These are phyloP conservation scores for Gigaspora rosea DNA, from an alignment of 192 early-diverging fungal species.

Conservation along the genomic window DNA sequence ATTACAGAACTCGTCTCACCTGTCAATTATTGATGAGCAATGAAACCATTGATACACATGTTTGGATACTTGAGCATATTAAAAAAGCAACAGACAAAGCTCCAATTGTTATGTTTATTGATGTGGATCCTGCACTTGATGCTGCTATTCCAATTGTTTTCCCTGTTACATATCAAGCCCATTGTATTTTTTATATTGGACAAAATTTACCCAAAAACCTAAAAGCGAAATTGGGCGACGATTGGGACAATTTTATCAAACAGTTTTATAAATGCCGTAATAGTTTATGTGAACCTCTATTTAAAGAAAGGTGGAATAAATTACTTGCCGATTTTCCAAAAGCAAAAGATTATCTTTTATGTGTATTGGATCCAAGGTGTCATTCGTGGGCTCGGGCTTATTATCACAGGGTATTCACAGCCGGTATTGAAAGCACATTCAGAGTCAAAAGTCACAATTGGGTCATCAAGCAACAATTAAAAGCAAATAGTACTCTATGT, in stretches of 20 bases:
- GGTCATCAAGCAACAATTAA: not conserved
- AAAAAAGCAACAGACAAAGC: not conserved
- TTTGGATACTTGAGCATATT: not conserved
- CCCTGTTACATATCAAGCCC: no score
- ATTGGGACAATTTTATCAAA: not conserved
- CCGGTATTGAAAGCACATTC: not conserved
- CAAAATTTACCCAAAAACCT: conserved; percentile 1
- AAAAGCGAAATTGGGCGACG: not conserved
- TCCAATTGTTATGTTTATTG: not conserved
- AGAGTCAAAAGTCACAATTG: not conserved
- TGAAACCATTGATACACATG: not conserved
- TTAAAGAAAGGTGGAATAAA: not conserved
- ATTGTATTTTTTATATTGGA: not conserved
- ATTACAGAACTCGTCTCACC: not conserved
- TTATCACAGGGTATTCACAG: not conserved
- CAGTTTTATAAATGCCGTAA: not conserved
- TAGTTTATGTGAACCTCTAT: not conserved
- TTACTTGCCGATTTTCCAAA: not conserved
- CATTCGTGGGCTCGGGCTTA: not conserved
- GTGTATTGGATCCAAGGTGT: not conserved
- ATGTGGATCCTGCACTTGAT: not conserved
- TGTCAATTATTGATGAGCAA: not conserved
- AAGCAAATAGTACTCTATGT: not conserved
- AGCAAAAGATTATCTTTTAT: conserved; percentile 2
- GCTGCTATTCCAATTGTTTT: not conserved